Conservation (phyloP, 148 eudicot species). For the Talinum fruticosum region DNA sequence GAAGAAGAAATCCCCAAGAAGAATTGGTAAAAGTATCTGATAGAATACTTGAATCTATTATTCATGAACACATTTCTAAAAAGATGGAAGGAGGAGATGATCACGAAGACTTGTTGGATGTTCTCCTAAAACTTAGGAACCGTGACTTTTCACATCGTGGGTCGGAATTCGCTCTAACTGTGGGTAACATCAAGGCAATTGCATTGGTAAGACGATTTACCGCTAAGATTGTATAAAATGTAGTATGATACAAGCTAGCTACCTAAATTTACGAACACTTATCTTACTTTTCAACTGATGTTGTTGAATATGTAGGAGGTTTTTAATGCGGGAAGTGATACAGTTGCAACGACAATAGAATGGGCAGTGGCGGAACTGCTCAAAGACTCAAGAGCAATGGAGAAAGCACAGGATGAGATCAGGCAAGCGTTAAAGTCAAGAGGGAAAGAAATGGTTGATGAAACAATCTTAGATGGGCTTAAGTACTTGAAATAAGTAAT, state of each 20-base stretch:
- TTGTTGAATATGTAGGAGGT: not conserved
- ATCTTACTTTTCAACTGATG: not conserved
- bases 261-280: too few species aligned
- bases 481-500: constrained; percentile 25
- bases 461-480: constrained; percentile 2
- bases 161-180: constrained; percentile 17
- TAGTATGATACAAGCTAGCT: too few species aligned
- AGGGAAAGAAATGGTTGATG: not conserved
- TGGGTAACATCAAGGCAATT: constrained; percentile 25
- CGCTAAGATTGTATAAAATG: too few species aligned
- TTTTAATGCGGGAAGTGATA: constrained; percentile 34
- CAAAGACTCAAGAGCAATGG: constrained; percentile 25
- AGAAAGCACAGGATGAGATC: constrained; percentile 27
- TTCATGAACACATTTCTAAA: constrained; percentile 22
- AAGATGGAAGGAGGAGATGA: not conserved
- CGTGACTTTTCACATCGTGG: not conserved
- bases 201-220: constrained; percentile 1
- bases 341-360: constrained; percentile 25
- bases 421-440: not conserved
- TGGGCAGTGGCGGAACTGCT: constrained; percentile 39
- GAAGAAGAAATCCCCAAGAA: constrained; percentile 1
- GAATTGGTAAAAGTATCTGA: constrained; percentile 12
- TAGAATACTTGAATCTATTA: constrained; percentile 21
- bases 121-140: constrained; percentile 14
- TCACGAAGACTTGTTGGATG: constrained; percentile 22